A percentile compares a stretch with the other conserved stretches of the same genome.
Evolutionary conservation across 2,329 filamentous ascomycete genomes (phyloP).

Genomic region (Annulohypoxylon truncatum): DNA sequence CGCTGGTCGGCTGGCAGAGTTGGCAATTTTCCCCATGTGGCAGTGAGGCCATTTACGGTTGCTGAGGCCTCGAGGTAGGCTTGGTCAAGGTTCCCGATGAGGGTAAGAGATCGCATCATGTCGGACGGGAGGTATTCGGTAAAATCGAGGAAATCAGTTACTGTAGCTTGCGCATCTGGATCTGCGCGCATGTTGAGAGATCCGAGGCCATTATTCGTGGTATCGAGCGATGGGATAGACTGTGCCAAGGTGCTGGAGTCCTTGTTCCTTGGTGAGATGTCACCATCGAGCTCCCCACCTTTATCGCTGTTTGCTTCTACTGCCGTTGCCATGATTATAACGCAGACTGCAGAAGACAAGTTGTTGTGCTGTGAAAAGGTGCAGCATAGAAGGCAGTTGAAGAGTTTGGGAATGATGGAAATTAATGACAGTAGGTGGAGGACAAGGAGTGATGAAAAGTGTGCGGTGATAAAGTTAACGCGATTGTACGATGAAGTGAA

Average conservation of each 20-base stretch:
- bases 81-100: conserved; percentile 73
- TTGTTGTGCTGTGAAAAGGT: not conserved
- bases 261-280: conserved; percentile 53
- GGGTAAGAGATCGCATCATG: conserved; percentile 71
- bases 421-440: not conserved
- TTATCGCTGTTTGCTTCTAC: conserved; percentile 38
- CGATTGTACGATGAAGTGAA: conserved; percentile 4
- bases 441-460: conserved; percentile 3
- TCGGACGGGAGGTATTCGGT: conserved; percentile 77
- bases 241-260: conserved; percentile 47
- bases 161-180: conserved; percentile 75
- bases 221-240: conserved; percentile 48
- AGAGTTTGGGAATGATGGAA: not conserved
- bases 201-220: conserved; percentile 54
- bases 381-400: not conserved
- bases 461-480: not conserved
- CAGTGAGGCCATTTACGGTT: conserved; percentile 67
- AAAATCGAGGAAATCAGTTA: conserved; percentile 76
- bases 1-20: conserved; percentile 59
- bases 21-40: conserved; percentile 67
- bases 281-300: conserved; percentile 42
- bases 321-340: conserved; percentile 38
- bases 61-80: conserved; percentile 67
- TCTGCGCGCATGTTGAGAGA: conserved; percentile 66
- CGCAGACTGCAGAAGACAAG: not conserved